phyloP scores from a whole-genome alignment of 2,329 filamentous ascomycete species.

The Colletotrichum acutatum region DNA sequence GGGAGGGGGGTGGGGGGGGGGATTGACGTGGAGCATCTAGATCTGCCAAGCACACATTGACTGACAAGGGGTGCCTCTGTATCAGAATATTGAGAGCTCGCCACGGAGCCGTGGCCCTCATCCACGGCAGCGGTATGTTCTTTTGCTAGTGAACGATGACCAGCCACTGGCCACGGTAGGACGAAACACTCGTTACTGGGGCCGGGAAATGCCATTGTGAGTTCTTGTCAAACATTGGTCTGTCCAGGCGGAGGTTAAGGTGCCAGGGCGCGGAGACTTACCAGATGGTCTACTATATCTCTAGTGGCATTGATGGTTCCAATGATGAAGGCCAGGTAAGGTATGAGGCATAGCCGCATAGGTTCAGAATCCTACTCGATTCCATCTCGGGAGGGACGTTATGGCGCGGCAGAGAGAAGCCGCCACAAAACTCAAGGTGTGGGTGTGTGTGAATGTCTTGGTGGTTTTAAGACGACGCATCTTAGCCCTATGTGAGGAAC shows the following conservation, averaged over 20 bases:
- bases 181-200: not conserved
- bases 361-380: not conserved
- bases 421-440: not conserved
- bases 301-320: too few species aligned
- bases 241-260: not conserved
- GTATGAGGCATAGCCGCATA: not conserved
- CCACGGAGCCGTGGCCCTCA: not conserved
- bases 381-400: slow-evolving; percentile 5
- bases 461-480: not conserved
- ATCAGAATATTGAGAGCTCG: not conserved
- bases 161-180: not conserved
- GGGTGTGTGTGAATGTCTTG: not conserved
- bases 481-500: slow-evolving; percentile 13
- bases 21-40: not conserved
- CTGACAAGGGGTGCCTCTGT: not conserved
- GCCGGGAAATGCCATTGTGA: not conserved
- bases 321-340: too few species aligned
- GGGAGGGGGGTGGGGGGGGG: not conserved
- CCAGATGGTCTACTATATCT: too few species aligned
- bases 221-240: not conserved
- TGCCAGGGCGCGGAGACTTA: not conserved
- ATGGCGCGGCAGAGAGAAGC: not conserved
- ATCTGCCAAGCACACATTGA: not conserved
- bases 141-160: not conserved
- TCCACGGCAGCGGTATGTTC: too few species aligned